Evolutionary conservation across 2,329 filamentous ascomycete genomes (phyloP).

Genomic region (Alternaria burnsii): DNA sequence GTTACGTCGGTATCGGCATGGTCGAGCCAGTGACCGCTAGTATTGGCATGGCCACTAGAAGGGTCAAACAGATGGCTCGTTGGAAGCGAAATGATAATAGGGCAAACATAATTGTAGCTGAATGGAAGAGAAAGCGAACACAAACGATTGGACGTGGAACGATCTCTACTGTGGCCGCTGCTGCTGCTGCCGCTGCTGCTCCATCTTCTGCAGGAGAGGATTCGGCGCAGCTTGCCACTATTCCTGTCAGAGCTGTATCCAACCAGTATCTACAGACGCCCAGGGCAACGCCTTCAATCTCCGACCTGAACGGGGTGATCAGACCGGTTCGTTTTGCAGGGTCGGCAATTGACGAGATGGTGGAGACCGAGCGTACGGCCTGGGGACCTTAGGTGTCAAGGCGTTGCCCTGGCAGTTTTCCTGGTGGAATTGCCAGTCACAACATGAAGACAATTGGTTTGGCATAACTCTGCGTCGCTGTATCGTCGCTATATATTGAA

Average conservation of each 20-base stretch:
- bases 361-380: conserved; percentile 3
- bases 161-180: background rate
- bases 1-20: conserved; percentile 13
- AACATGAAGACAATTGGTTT: background rate
- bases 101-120: background rate
- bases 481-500: background rate
- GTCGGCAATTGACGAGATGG: conserved; percentile 11
- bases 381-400: background rate
- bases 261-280: background rate
- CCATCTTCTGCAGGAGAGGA: background rate
- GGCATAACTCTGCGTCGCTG: background rate
- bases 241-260: background rate
- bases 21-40: conserved; percentile 4
- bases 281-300: background rate
- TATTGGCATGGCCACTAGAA: conserved; percentile 11
- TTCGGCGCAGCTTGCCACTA: background rate
- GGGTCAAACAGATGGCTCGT: conserved; percentile 6
- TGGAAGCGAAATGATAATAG: background rate
- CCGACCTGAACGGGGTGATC: conserved; percentile 4
- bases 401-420: background rate
- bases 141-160: background rate
- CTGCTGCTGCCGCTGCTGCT: background rate
- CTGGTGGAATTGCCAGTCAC: background rate
- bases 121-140: background rate
- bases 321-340: conserved; percentile 10